Conservation (phyloP, 495 filamentous ascomycete species). For the Pseudevernia furfuracea region DNA sequence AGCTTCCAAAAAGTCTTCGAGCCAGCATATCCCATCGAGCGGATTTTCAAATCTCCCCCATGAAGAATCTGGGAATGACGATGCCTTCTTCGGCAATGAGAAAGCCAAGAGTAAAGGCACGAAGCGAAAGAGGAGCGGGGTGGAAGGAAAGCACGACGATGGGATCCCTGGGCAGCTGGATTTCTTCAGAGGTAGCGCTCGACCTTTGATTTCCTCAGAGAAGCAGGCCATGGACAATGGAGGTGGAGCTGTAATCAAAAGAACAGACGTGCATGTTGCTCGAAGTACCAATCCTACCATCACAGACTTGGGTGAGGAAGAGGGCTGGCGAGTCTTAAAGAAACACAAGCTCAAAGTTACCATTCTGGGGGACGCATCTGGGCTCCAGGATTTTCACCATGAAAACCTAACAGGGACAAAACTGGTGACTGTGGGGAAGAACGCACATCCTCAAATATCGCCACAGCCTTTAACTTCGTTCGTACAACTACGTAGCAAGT, state of each 20-base stretch:
- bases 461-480: constrained; percentile 76
- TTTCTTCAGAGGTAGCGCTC: not conserved
- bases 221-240: not conserved
- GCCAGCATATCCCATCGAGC: constrained; percentile 39
- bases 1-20: constrained; percentile 24
- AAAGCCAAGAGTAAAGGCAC: constrained; percentile 20
- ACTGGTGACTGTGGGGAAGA: constrained; percentile 39
- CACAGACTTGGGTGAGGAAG: constrained; percentile 47
- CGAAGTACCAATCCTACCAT: constrained; percentile 21
- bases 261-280: not conserved
- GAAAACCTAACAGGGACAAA: constrained; percentile 34
- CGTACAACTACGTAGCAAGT: constrained; percentile 57
- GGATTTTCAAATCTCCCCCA: constrained; percentile 33
- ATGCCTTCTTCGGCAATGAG: not conserved
- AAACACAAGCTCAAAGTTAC: constrained; percentile 84
- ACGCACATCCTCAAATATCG: constrained; percentile 46
- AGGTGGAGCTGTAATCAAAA: not conserved
- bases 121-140: constrained; percentile 20
- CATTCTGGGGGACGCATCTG: constrained; percentile 44
- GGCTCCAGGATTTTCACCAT: constrained; percentile 29
- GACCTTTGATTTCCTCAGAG: not conserved
- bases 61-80: not conserved
- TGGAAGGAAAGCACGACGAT: constrained; percentile 2
- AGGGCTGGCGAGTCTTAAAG: constrained; percentile 66
- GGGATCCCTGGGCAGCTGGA: not conserved